Evolutionary conservation across 371 early-diverging fungal species (phyloP), one percentile per base, ranked within the genome.

Genomic region (Dentiscutata heterogama): DNA sequence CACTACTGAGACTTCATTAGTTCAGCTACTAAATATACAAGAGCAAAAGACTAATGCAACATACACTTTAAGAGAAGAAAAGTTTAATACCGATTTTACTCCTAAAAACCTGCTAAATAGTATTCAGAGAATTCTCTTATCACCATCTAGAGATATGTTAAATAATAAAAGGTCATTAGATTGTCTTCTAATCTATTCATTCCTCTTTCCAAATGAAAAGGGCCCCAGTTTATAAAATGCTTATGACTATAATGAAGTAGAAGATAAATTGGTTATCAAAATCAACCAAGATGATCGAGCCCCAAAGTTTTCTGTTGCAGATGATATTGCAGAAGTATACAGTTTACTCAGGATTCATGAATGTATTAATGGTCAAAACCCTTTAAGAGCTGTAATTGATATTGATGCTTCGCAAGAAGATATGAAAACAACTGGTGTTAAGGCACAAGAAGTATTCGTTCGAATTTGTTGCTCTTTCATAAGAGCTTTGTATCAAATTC

Each of bases 191-290:
- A n/a, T 75, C 7, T 75, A 18, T 22, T 22, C 2, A n/a, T 56
- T 22, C 27, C 35, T 42, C 56, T 54, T 71, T 35, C 71, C 71
- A 35, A 71, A 71, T 71, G 39, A 71, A 71, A 42, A 71, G 39
- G 71, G 71, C 18, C 20, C 39, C 56, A 75, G 75, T 56, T 25
- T 75, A 27, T 39, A 35, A 1, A 39, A 75, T 75, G 56, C 56
- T 11, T 75, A 75, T 39, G 2, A 22, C 13, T 25, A 27, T 18
- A 58, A 75, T 31, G 56, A 75, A 56, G 25, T 75, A 8, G 31
- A 31, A 31, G 42, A 71, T 71, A 71, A 25, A 71, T 71, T 71
- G 25, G 71, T 71, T 25, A 71, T 71, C 71, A 11, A 75, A 75
- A 39, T 75, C 13, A 25, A 75, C 8, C 31, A 75, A 60, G 39